phyloP scores from a whole-genome alignment of 305 asterid species.

The Fraxinus ornus region DNA sequence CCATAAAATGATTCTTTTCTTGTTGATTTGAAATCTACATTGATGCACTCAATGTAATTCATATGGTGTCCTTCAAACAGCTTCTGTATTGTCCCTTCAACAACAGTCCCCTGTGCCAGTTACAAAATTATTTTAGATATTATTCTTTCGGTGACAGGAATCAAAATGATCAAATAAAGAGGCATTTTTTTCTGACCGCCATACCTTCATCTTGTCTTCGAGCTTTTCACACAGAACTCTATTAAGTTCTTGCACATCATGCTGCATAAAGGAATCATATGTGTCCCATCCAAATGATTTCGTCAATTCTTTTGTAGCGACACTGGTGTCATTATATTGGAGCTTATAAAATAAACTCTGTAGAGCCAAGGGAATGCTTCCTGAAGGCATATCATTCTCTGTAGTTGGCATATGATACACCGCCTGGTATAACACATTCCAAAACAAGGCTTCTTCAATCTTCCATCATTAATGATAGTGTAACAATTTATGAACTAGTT shows the following conservation, averaged over 20 bases:
- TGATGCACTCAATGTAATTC: slow-evolving; percentile 93
- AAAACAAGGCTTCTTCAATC: slow-evolving; percentile 28
- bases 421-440: slow-evolving; percentile 53
- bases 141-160: slow-evolving; percentile 4
- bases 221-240: slow-evolving; percentile 89
- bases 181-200: slow-evolving; percentile 12
- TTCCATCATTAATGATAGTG: slow-evolving; percentile 20
- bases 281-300: slow-evolving; percentile 99
- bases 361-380: slow-evolving; percentile 89
- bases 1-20: slow-evolving; percentile 97
- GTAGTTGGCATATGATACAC: slow-evolving; percentile 98
- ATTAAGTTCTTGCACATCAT: slow-evolving; percentile 95
- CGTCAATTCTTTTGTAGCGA: slow-evolving; percentile 88
- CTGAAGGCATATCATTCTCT: slow-evolving; percentile 86
- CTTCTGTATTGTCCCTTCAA: slow-evolving; percentile 86
- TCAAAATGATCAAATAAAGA: background rate
- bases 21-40: slow-evolving; percentile 87
- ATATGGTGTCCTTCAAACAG: slow-evolving; percentile 96
- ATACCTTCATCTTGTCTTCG: slow-evolving; percentile 95
- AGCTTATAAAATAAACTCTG: slow-evolving; percentile 94
- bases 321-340: slow-evolving; percentile 82
- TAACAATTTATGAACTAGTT: slow-evolving; percentile 19
- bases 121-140: slow-evolving; percentile 12
- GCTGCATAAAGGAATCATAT: slow-evolving; percentile 91
- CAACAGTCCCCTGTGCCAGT: slow-evolving; percentile 78